These are phyloP conservation scores for Saccharomycopsis fermentans DNA, from an alignment of 805 yeast genomes.

Conservation along the genomic window DNA sequence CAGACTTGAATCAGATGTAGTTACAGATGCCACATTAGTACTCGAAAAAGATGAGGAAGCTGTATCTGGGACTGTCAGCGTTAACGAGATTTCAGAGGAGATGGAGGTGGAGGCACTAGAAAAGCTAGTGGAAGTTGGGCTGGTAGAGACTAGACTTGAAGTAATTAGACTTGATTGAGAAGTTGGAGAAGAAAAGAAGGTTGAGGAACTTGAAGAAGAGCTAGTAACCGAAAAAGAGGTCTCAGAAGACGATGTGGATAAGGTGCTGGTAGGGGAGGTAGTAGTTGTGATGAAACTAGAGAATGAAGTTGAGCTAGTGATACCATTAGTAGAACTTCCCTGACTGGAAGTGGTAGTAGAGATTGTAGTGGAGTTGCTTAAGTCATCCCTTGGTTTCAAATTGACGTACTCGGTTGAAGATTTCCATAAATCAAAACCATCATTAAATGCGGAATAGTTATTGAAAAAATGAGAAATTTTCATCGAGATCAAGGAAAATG, in stretches of 20 bases:
- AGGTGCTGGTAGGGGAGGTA: background rate
- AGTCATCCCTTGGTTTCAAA: background rate
- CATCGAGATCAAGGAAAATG: background rate
- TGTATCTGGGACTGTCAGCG: background rate
- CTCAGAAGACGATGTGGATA: constrained; percentile 6
- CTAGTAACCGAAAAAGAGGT: background rate
- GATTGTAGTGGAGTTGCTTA: background rate
- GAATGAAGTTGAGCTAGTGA: background rate
- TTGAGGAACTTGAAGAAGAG: background rate
- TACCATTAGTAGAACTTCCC: background rate
- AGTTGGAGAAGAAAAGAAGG: constrained; percentile 6
- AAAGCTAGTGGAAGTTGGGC: background rate
- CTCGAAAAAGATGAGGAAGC: constrained; percentile 10
- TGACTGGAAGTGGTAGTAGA: background rate
- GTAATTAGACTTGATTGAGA: constrained; percentile 7
- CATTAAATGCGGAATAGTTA: background rate
- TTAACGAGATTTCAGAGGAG: background rate
- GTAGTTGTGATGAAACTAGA: background rate
- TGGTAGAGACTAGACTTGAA: background rate
- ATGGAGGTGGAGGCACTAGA: background rate
- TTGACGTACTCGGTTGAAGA: background rate
- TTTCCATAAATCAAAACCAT: background rate
- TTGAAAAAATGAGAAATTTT: background rate
- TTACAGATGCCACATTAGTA: constrained; percentile 10
- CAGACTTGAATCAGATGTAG: background rate